Conservation (phyloP, 768 basidiomycete genomes). For the Roridomyces roridus region DNA sequence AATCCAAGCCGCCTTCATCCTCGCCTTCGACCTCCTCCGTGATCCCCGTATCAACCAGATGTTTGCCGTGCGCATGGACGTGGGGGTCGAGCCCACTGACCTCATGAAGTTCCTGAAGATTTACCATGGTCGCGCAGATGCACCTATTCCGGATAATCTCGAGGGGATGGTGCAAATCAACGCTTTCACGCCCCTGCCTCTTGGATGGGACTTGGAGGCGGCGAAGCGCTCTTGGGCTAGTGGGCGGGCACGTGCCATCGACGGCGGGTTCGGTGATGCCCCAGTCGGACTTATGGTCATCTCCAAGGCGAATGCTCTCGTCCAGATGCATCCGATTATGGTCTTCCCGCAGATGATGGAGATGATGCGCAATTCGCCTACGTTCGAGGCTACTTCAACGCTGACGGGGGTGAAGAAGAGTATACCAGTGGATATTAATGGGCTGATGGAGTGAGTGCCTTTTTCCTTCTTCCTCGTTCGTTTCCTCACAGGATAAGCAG, state of each 20-base stretch:
- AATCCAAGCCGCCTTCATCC: slow-evolving; percentile 10
- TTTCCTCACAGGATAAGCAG: slow-evolving; percentile 4
- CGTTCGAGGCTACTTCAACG: slow-evolving; percentile 9
- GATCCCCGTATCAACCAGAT: slow-evolving; percentile 5
- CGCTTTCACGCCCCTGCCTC: slow-evolving; percentile 17
- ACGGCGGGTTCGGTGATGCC: slow-evolving; percentile 2
- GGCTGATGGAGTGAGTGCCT: slow-evolving; percentile 12
- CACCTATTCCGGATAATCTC: background rate
- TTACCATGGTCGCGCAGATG: slow-evolving; percentile 1
- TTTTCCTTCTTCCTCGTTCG: slow-evolving; percentile 8
- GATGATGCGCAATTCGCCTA: slow-evolving; percentile 9
- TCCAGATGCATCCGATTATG: slow-evolving; percentile 10
- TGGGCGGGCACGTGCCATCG: slow-evolving; percentile 2
- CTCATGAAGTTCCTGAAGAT: slow-evolving; percentile 9
- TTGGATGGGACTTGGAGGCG: background rate
- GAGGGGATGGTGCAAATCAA: slow-evolving; percentile 19
- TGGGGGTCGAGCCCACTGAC: slow-evolving; percentile 16
- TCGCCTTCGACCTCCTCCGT: slow-evolving; percentile 13
- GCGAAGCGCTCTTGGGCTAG: slow-evolving; percentile 8
- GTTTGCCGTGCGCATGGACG: slow-evolving; percentile 13
- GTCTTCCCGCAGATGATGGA: slow-evolving; percentile 13
- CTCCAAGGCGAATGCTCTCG: slow-evolving; percentile 14
- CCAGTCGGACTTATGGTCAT: slow-evolving; percentile 16
- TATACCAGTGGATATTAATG: slow-evolving; percentile 3
- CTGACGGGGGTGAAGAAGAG: slow-evolving; percentile 8